phyloP scores from a whole-genome alignment of 108 stramenopile genomes.

The Cyclotella cryptica region DNA sequence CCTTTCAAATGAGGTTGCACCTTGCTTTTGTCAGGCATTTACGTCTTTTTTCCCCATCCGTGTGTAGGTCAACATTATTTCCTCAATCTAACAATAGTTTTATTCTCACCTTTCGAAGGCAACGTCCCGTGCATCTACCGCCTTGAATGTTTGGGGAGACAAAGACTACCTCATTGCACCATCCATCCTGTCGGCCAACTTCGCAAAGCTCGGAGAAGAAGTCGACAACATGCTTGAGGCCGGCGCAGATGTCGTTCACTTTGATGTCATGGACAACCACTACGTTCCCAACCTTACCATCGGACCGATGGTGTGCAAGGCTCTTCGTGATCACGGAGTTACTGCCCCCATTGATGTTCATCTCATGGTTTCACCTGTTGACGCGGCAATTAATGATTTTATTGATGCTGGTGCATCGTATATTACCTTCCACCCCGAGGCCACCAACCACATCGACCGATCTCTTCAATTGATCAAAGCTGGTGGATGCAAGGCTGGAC shows the following conservation, averaged over 20 bases:
- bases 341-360: conserved; percentile 99
- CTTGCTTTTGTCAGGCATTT: too few species aligned
- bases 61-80: too few species aligned
- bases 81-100: conserved; percentile 6
- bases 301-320: conserved; percentile 99
- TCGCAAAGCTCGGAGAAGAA: conserved; percentile 96
- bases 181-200: conserved; percentile 98
- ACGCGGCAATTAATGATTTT: conserved; percentile 92
- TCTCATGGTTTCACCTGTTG: conserved; percentile 97
- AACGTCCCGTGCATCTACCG: conserved; percentile 43
- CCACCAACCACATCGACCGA: conserved; percentile 95
- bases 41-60: too few species aligned
- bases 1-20: too few species aligned
- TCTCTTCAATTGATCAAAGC: conserved; percentile 94
- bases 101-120: conserved; percentile 2
- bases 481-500: conserved; percentile 97
- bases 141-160: conserved; percentile 87
- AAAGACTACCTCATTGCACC: conserved; percentile 98
- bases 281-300: conserved; percentile 99
- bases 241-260: conserved; percentile 99
- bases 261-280: conserved; percentile 99
- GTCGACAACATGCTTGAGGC: conserved; percentile 97
- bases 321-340: conserved; percentile 97
- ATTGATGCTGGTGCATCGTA: conserved; percentile 97
- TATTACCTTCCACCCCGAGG: conserved; percentile 99